These are phyloP conservation scores for Forsythia suspensa DNA, from an alignment of 257 asterid genomes.

Conservation along the genomic window DNA sequence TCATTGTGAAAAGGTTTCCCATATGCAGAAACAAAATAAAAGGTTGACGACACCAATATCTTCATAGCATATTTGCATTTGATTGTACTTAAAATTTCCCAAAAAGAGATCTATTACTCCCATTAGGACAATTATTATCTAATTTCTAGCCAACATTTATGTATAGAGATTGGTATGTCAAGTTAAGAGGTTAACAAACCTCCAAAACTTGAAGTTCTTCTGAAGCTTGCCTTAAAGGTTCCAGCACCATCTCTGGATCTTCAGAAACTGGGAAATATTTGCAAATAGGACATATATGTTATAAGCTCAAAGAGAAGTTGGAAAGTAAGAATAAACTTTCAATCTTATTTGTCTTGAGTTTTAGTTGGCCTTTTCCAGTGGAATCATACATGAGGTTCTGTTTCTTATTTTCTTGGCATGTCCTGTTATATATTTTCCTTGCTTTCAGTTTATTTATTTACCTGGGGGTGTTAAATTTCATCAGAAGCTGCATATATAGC, in stretches of 20 bases:
- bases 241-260: constrained; percentile 66
- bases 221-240: constrained; percentile 81
- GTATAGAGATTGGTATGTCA: not conserved
- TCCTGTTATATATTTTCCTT: not conserved
- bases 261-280: constrained; percentile 54
- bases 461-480: not conserved
- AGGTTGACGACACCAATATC: not conserved
- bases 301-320: constrained; percentile 7
- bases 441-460: not conserved
- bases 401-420: not conserved
- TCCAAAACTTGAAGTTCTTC: constrained; percentile 81
- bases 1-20: not conserved
- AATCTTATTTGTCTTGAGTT: constrained; percentile 3
- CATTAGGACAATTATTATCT: not conserved
- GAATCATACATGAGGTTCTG: not conserved
- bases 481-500: not conserved
- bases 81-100: not conserved
- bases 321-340: constrained; percentile 2
- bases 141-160: not conserved
- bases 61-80: not conserved
- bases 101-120: not conserved
- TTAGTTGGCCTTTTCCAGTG: not conserved
- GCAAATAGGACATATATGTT: constrained; percentile 2
- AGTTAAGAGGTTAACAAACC: constrained; percentile 48
- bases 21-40: not conserved